These are phyloP conservation scores for Craspedostauros australis DNA, from an alignment of 108 stramenopile species.

Conservation along the genomic window DNA sequence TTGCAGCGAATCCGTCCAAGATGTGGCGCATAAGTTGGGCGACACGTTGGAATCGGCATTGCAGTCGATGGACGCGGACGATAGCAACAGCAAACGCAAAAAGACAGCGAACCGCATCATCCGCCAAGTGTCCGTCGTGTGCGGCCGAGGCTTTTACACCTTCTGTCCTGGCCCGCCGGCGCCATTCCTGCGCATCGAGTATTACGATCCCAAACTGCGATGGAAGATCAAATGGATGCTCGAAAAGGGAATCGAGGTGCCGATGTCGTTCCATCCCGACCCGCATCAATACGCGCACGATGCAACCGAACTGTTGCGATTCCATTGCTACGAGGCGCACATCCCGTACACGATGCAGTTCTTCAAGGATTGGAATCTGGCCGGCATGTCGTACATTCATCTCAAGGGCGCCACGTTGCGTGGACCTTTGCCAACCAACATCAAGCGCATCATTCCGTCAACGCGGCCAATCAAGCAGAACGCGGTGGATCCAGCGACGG, in stretches of 20 bases:
- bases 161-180: slow-evolving; percentile 59
- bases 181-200: slow-evolving; percentile 43
- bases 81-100: slow-evolving; percentile 9
- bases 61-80: slow-evolving; percentile 31
- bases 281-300: slow-evolving; percentile 46
- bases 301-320: slow-evolving; percentile 30
- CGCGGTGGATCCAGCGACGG: no score
- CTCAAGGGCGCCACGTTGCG: slow-evolving; percentile 7
- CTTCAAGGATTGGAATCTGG: slow-evolving; percentile 72
- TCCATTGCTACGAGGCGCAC: slow-evolving; percentile 86
- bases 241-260: slow-evolving; percentile 70
- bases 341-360: slow-evolving; percentile 91
- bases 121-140: slow-evolving; percentile 61
- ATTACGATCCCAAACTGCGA: slow-evolving; percentile 73
- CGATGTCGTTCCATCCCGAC: slow-evolving; percentile 58
- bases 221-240: slow-evolving; percentile 80
- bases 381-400: slow-evolving; percentile 77
- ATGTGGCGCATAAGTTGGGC: slow-evolving; percentile 17
- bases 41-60: slow-evolving; percentile 34
- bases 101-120: slow-evolving; percentile 27
- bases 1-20: slow-evolving; percentile 29
- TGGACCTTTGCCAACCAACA: neutral
- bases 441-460: neutral
- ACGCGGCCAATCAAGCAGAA: no score
- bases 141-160: slow-evolving; percentile 82